Conservation (phyloP, 768 basidiomycete genomes). For the Psilocybe cyanescens region DNA sequence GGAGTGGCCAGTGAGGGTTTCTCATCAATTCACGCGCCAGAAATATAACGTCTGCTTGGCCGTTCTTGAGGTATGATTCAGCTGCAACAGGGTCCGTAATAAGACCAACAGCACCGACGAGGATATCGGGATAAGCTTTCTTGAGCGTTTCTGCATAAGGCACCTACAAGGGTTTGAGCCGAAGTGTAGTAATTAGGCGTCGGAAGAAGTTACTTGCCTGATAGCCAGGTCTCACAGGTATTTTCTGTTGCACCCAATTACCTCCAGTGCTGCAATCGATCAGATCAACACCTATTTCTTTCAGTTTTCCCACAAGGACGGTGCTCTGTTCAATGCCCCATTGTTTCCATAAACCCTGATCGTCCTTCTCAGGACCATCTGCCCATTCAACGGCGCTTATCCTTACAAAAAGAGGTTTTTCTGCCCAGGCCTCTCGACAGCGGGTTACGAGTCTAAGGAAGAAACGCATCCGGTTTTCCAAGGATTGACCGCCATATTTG, state of each 20-base stretch:
- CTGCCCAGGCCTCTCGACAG: slow-evolving; percentile 58
- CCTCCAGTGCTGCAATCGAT: slow-evolving; percentile 75
- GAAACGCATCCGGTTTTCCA: slow-evolving; percentile 76
- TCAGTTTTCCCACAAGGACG: slow-evolving; percentile 55
- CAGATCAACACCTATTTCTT: slow-evolving; percentile 72
- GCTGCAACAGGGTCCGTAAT: slow-evolving; percentile 61
- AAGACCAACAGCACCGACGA: slow-evolving; percentile 70
- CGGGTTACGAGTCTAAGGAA: slow-evolving; percentile 59
- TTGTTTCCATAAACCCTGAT: slow-evolving; percentile 58
- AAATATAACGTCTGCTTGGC: slow-evolving; percentile 70
- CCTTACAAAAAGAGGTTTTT: slow-evolving; percentile 74
- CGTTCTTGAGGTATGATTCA: slow-evolving; percentile 65
- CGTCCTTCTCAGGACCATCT: slow-evolving; percentile 55
- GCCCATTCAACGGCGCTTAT: slow-evolving; percentile 74
- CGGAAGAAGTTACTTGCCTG: slow-evolving; percentile 47
- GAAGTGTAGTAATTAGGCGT: neutral
- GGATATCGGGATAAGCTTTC: slow-evolving; percentile 56
- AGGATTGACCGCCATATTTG: slow-evolving; percentile 65
- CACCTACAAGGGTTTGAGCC: slow-evolving; percentile 45
- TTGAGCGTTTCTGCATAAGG: slow-evolving; percentile 72
- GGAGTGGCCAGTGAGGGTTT: slow-evolving; percentile 66
- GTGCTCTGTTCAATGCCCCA: slow-evolving; percentile 85
- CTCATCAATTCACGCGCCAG: slow-evolving; percentile 71
- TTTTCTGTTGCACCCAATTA: slow-evolving; percentile 63
- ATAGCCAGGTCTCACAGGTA: slow-evolving; percentile 58